Evolutionary conservation across 768 basidiomycete species (phyloP).

Genomic region (Russula foetens): DNA sequence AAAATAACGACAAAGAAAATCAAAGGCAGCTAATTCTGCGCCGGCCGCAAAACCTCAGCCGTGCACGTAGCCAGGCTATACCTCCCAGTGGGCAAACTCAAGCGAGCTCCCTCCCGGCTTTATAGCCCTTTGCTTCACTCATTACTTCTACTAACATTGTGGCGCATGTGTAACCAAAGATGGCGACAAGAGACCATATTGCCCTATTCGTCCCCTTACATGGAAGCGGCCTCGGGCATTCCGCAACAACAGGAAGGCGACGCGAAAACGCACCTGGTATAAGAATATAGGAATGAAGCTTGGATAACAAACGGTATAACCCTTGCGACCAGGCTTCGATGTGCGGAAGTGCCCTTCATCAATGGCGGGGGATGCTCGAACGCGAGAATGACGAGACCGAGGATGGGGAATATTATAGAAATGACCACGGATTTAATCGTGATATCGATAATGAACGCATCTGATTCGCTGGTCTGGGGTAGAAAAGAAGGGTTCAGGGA

Average conservation of each 20-base stretch:
- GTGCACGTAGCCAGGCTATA: background rate
- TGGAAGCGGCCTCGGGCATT: background rate
- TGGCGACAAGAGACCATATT: slow-evolving; percentile 70
- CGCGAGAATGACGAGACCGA: slow-evolving; percentile 50
- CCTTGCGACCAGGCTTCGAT: slow-evolving; percentile 58
- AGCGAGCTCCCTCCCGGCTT: slow-evolving; percentile 48
- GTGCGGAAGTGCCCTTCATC: slow-evolving; percentile 44
- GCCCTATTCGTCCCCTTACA: slow-evolving; percentile 68
- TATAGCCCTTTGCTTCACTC: slow-evolving; percentile 54
- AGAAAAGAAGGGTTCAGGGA: slow-evolving; percentile 38
- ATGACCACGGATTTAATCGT: slow-evolving; percentile 75
- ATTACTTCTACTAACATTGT: slow-evolving; percentile 61
- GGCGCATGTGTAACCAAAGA: slow-evolving; percentile 58
- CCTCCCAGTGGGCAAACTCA: slow-evolving; percentile 30
- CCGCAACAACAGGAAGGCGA: too few species aligned
- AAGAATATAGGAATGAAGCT: slow-evolving; percentile 57
- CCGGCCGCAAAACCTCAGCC: slow-evolving; percentile 5
- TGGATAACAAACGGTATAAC: slow-evolving; percentile 59
- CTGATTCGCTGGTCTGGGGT: slow-evolving; percentile 14
- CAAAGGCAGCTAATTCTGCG: slow-evolving; percentile 1
- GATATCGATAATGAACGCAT: slow-evolving; percentile 54
- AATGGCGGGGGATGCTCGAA: slow-evolving; percentile 67
- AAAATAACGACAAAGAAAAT: background rate
- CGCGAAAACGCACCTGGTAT: slow-evolving; percentile 56
- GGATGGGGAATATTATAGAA: slow-evolving; percentile 55